phyloP scores from a whole-genome alignment of 2,329 filamentous ascomycete species.

The Hypocreales sp. region DNA sequence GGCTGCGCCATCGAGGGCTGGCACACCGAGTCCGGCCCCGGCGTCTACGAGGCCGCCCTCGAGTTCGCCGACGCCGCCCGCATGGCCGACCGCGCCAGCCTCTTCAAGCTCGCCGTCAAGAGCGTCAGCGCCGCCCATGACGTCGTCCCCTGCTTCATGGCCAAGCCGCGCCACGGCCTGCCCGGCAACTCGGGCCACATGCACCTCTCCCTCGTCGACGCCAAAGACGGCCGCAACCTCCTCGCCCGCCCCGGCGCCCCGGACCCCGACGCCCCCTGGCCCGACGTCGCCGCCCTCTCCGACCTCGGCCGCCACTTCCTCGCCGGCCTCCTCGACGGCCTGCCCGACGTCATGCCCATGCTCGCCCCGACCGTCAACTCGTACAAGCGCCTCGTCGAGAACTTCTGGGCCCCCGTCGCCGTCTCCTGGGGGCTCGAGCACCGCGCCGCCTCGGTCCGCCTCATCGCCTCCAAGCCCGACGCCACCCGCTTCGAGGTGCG shows the following conservation, averaged over 20 bases:
- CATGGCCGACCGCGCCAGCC: conserved; percentile 81
- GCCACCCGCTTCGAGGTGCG: conserved; percentile 88
- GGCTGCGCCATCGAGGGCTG: conserved; percentile 77
- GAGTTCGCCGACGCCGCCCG: conserved; percentile 75
- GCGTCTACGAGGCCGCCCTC: conserved; percentile 89
- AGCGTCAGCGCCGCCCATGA: conserved; percentile 73
- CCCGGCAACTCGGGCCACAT: conserved; percentile 95
- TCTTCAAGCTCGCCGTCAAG: conserved; percentile 95
- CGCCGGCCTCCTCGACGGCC: conserved; percentile 72
- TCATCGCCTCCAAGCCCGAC: conserved; percentile 74
- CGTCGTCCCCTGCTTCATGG: conserved; percentile 97
- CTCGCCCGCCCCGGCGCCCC: conserved; percentile 61
- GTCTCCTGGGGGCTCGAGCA: conserved; percentile 96
- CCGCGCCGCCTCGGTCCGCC: conserved; percentile 74
- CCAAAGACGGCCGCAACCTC: conserved; percentile 69
- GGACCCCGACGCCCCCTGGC: conserved; percentile 57
- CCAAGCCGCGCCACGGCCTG: conserved; percentile 79
- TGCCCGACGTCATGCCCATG: conserved; percentile 91
- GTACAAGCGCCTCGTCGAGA: conserved; percentile 95
- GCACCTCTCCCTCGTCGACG: conserved; percentile 78
- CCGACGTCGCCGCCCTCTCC: conserved; percentile 66
- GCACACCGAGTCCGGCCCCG: conserved; percentile 89
- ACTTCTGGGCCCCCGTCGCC: conserved; percentile 97
- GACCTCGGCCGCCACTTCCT: conserved; percentile 88
- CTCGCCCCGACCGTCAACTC: conserved; percentile 92